Conservation (phyloP, 805 yeast genomes). For the Metschnikowia baotianmanensis region DNA sequence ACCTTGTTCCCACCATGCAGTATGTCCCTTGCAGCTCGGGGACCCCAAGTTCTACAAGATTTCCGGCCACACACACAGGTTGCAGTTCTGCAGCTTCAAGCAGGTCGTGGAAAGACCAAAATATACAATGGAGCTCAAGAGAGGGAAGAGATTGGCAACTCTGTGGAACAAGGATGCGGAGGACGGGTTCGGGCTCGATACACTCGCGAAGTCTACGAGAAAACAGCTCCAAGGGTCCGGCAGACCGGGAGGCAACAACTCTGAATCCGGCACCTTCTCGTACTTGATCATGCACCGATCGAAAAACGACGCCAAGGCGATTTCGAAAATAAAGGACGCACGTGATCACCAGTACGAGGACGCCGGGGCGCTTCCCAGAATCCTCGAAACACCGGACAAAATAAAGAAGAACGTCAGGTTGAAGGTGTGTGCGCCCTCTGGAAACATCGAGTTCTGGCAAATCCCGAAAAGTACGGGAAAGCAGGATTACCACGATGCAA, state of each 20-base stretch:
- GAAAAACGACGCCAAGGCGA: conserved; percentile 37
- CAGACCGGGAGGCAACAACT: conserved; percentile 65
- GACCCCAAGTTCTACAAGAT: conserved; percentile 64
- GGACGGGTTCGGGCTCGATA: conserved; percentile 54
- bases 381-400: conserved; percentile 68
- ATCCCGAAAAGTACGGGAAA: conserved; percentile 75
- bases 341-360: conserved; percentile 27
- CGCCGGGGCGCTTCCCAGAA: conserved; percentile 61
- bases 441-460: conserved; percentile 82
- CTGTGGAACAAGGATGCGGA: conserved; percentile 61
- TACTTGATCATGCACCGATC: conserved; percentile 72
- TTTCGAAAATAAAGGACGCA: conserved; percentile 40
- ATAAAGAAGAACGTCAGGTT: conserved; percentile 79
- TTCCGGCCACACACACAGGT: conserved; percentile 53
- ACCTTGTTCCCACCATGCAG: conserved; percentile 87
- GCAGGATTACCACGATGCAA: conserved; percentile 82
- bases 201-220: conserved; percentile 25
- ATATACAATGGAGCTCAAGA: conserved; percentile 77
- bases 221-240: conserved; percentile 67
- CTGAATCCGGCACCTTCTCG: conserved; percentile 69
- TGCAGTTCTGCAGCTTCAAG: conserved; percentile 73
- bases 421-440: conserved; percentile 76
- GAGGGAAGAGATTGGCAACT: conserved; percentile 72
- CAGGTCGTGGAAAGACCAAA: conserved; percentile 74
- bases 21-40: conserved; percentile 81